A percentile compares a stretch with the other conserved stretches of the same genome.
These are phyloP conservation scores for Moesziomyces parantarcticus DNA, from an alignment of 1,284 basidiomycete genomes.

Conservation along the genomic window DNA sequence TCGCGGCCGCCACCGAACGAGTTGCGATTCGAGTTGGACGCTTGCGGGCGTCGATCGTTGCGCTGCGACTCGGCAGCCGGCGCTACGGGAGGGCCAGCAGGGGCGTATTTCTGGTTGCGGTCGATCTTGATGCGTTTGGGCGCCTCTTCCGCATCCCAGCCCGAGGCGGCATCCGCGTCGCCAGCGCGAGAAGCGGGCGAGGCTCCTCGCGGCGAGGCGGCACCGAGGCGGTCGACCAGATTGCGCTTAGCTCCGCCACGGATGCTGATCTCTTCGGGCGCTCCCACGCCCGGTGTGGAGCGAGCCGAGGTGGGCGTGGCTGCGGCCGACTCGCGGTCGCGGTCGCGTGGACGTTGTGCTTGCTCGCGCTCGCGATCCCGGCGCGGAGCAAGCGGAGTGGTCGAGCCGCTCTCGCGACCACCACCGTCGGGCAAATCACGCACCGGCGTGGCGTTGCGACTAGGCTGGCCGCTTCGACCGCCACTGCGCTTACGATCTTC, in stretches of 20 bases:
- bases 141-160: constrained; percentile 17
- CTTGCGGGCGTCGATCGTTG: constrained; percentile 18
- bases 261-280: constrained; percentile 19
- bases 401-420: constrained; percentile 12
- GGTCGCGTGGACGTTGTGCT: constrained; percentile 7
- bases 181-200: constrained; percentile 5
- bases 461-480: constrained; percentile 24
- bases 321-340: constrained; percentile 13
- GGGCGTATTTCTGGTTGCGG: constrained; percentile 28
- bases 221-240: constrained; percentile 31
- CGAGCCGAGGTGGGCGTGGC: constrained; percentile 18
- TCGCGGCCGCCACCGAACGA: constrained; percentile 18
- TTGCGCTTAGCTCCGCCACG: constrained; percentile 35
- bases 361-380: constrained; percentile 22
- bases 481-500: constrained; percentile 14
- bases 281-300: constrained; percentile 12
- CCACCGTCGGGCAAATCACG: constrained; percentile 12
- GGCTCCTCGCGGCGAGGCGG: constrained; percentile 11
- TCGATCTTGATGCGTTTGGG: constrained; percentile 36
- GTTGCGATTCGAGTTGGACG: constrained; percentile 3
- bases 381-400: constrained; percentile 23
- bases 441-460: constrained; percentile 29
- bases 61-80: constrained; percentile 14
- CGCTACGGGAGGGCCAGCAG: constrained; percentile 14
- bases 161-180: constrained; percentile 4